A percentile compares a stretch with the other conserved stretches of the same genome.
Evolutionary conservation across 306 rosid species (phyloP).

Genomic region (Vicia sativa): DNA sequence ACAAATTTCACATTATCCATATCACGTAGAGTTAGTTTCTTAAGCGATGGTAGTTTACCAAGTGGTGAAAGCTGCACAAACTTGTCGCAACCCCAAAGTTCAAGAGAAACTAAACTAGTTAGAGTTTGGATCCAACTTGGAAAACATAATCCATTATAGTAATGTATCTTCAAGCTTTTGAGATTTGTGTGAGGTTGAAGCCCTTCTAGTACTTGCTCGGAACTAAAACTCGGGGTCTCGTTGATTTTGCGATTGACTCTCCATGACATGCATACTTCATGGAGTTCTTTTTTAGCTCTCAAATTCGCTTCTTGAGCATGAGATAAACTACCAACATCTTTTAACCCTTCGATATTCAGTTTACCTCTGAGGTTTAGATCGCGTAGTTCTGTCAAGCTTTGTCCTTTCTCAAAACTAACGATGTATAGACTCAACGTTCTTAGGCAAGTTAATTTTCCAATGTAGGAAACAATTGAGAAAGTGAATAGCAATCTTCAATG

Average conservation of each 20-base stretch:
- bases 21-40: rapidly evolving
- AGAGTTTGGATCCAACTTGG: background rate
- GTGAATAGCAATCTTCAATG: rapidly evolving
- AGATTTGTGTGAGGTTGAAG: slow-evolving; percentile 25
- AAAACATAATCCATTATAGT: background rate
- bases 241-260: too few relatives aligned
- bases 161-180: background rate
- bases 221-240: background rate
- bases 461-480: background rate
- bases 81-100: rapidly evolving
- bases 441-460: background rate
- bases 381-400: slow-evolving; percentile 2
- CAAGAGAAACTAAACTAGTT: background rate
- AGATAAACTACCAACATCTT: background rate
- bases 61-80: background rate
- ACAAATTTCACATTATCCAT: background rate
- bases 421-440: slow-evolving; percentile 9
- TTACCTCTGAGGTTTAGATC: background rate
- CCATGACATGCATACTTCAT: background rate
- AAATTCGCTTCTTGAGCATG: slow-evolving; percentile 6
- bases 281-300: background rate
- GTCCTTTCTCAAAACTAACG: background rate
- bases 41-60: slow-evolving; percentile 22
- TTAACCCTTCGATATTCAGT: background rate
- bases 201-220: slow-evolving; percentile 14